These are phyloP conservation scores for Colletotrichum siamense DNA, from an alignment of 2,329 filamentous ascomycete species.

Conservation along the genomic window DNA sequence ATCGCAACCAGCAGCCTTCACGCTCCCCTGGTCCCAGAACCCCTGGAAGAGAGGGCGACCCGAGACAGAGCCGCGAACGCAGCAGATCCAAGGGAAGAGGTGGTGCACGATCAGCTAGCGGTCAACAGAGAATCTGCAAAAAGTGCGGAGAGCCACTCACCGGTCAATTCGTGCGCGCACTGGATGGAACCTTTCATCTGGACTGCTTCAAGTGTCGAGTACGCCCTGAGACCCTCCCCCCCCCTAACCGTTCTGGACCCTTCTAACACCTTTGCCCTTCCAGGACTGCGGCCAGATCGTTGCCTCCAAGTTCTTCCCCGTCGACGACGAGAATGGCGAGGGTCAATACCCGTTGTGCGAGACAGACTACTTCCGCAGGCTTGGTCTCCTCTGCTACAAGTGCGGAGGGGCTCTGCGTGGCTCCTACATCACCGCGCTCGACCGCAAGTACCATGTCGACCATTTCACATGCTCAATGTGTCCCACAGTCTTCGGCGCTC, in stretches of 20 bases:
- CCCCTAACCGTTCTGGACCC: slow-evolving; percentile 5
- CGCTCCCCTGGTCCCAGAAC: slow-evolving; percentile 37
- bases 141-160: slow-evolving; percentile 89
- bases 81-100: slow-evolving; percentile 61
- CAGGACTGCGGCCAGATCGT: slow-evolving; percentile 98
- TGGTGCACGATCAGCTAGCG: slow-evolving; percentile 59
- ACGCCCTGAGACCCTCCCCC: slow-evolving; percentile 26
- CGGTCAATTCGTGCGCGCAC: slow-evolving; percentile 92
- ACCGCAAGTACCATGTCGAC: slow-evolving; percentile 98
- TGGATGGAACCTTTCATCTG: slow-evolving; percentile 93
- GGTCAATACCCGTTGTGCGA: slow-evolving; percentile 96
- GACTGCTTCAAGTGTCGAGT: slow-evolving; percentile 98
- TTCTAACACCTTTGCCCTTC: slow-evolving; percentile 8
- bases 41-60: slow-evolving; percentile 42
- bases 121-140: slow-evolving; percentile 73
- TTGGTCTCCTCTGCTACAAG: slow-evolving; percentile 89
- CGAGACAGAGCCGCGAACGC: slow-evolving; percentile 60
- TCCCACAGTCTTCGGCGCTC: slow-evolving; percentile 95
- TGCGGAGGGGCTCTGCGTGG: slow-evolving; percentile 92
- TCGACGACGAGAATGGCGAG: slow-evolving; percentile 85
- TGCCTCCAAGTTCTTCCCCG: slow-evolving; percentile 98
- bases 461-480: slow-evolving; percentile 99
- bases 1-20: slow-evolving; percentile 36
- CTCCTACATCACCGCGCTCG: slow-evolving; percentile 96
- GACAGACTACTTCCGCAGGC: slow-evolving; percentile 93